Evolutionary conservation across 2,329 filamentous ascomycete genomes (phyloP).

Genomic region (Fusarium duplospermum): DNA sequence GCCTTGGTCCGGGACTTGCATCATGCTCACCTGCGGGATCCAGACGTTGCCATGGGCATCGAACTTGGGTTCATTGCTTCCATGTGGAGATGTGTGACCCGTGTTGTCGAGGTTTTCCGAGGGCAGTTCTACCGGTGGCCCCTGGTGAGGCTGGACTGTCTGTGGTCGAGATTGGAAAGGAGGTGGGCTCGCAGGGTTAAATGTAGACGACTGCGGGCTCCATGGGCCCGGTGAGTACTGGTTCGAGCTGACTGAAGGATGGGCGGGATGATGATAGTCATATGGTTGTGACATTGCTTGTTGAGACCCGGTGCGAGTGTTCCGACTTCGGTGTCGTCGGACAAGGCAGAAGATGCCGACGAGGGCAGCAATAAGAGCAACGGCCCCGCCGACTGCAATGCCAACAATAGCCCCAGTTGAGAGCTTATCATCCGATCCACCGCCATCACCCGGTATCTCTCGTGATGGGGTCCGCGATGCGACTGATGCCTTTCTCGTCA

Average conservation of each 20-base stretch:
- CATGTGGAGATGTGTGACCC: constrained; percentile 27
- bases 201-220: constrained; percentile 42
- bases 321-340: constrained; percentile 39
- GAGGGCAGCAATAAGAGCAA: constrained; percentile 44
- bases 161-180: constrained; percentile 29
- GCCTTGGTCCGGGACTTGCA: constrained; percentile 39
- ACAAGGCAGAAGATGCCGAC: constrained; percentile 48
- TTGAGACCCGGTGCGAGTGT: constrained; percentile 30
- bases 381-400: constrained; percentile 54
- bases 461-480: constrained; percentile 64
- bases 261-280: constrained; percentile 38
- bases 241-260: constrained; percentile 35
- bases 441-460: constrained; percentile 39
- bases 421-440: constrained; percentile 32
- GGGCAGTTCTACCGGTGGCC: constrained; percentile 47
- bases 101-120: constrained; percentile 24
- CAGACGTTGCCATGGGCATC: constrained; percentile 49
- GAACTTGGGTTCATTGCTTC: constrained; percentile 43
- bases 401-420: constrained; percentile 57
- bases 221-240: constrained; percentile 40
- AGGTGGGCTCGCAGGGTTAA: constrained; percentile 32
- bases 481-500: constrained; percentile 61
- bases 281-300: constrained; percentile 42
- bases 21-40: constrained; percentile 50
- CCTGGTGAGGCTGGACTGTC: constrained; percentile 33